Evolutionary conservation across 1,284 basidiomycete genomes (phyloP).

Genomic region (Leccinum pachyderme): DNA sequence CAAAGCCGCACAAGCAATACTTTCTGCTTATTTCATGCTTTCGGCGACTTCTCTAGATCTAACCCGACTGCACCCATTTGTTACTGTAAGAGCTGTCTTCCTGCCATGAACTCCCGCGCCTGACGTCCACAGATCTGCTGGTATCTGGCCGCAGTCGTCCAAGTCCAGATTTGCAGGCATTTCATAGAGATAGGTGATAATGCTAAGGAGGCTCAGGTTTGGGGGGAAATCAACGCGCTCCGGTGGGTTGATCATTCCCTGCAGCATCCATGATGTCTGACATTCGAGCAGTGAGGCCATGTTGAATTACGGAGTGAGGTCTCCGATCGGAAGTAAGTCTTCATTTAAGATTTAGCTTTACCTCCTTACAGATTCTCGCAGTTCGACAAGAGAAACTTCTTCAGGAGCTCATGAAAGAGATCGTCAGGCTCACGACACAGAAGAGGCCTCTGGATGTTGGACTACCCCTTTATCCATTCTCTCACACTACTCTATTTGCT

Average conservation of each 20-base stretch:
- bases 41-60: slow-evolving; percentile 75
- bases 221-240: slow-evolving; percentile 81
- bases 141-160: slow-evolving; percentile 82
- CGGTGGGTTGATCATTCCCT: slow-evolving; percentile 43
- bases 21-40: slow-evolving; percentile 69
- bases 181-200: slow-evolving; percentile 74
- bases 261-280: slow-evolving; percentile 11
- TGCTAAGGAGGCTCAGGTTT: slow-evolving; percentile 67
- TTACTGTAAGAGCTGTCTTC: slow-evolving; percentile 52
- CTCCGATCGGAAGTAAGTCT: slow-evolving; percentile 76
- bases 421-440: slow-evolving; percentile 76
- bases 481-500: slow-evolving; percentile 62
- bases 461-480: slow-evolving; percentile 76
- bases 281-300: slow-evolving; percentile 61
- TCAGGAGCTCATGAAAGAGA: slow-evolving; percentile 81
- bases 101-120: slow-evolving; percentile 8
- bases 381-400: slow-evolving; percentile 76
- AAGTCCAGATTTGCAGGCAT: slow-evolving; percentile 80
- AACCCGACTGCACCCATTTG: slow-evolving; percentile 76
- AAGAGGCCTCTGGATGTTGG: slow-evolving; percentile 74
- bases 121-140: slow-evolving; percentile 68
- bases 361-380: slow-evolving; percentile 32
- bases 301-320: slow-evolving; percentile 72
- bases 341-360: slow-evolving; percentile 1
- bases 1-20: slow-evolving; percentile 66